Evolutionary conservation across 768 basidiomycete species (phyloP), one percentile per base, ranked within the genome.

Genomic region (Pleurotus tuoliensis): DNA sequence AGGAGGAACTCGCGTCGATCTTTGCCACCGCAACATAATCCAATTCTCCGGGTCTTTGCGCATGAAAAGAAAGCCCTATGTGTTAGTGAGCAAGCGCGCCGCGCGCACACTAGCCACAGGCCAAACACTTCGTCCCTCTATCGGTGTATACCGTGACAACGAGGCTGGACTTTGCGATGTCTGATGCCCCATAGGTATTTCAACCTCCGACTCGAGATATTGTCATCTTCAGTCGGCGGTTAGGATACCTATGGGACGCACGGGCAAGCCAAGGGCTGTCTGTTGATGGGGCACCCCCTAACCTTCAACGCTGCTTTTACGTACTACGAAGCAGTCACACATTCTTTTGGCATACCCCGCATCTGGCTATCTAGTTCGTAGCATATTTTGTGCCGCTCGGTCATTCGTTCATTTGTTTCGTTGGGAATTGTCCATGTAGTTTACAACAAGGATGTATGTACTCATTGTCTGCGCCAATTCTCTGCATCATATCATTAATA

Each of bases 1-100:
- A 97, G 72, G 88, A 83, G 65, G 95, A 95, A 61, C 77, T 98
- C 61, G 90, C 87, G 3, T 68, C 76, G 46, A 80, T 96, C 56
- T 75, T 96, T 38, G 25, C 55, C 16, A 43, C 43, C 4, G 58
- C 47, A 18, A 47, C 52, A 20, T 61, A 47, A 49, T 34, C 51
- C 30, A 38, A 20, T 8, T n/a, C 12, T n/a, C 20, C 8, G 11
- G 7, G 22, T 18, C 9, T 39, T 25, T 41, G 39, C 22, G 13
- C 15, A 40, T 25, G 24, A 20, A 39, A 18, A 40, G 20, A 39
- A 18, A 40, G 20, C n/a, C 51, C 20, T n/a, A 38, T 34, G 37
- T 16, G n/a, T 40, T 16, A 24, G 38, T 52, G 34, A 13, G 22
- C n/a, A n/a, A n/a, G 20, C n/a, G 41, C 40, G 18, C 18, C 11